Evolutionary conservation across 139 green algal species (phyloP).

Genomic region (Coccomyxa sp.): DNA sequence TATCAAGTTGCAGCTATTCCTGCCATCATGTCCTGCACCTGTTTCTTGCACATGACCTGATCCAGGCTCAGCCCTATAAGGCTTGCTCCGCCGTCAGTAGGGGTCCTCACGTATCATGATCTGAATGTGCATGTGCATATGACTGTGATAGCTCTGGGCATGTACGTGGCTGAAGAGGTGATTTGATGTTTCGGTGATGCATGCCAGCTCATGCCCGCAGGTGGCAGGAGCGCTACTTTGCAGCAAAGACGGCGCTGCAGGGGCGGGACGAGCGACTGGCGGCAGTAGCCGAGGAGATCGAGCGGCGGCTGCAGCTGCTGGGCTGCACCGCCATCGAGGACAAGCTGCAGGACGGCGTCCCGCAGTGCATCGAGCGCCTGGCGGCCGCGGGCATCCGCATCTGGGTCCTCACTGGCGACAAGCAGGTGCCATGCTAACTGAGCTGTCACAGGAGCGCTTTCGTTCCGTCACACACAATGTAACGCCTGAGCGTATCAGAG

Average conservation of each 20-base stretch:
- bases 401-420: conserved; percentile 69
- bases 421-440: conserved; percentile 30
- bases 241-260: conserved; percentile 38
- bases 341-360: conserved; percentile 37
- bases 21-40: not conserved
- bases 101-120: no score
- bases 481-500: not conserved
- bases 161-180: no score
- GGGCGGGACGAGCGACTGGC: conserved; percentile 50
- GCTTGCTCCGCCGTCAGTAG: no score
- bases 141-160: no score
- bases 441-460: not conserved
- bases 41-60: not conserved
- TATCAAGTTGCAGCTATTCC: no score
- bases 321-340: conserved; percentile 78
- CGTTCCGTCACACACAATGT: not conserved
- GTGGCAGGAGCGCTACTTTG: conserved; percentile 35
- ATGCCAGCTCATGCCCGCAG: conserved; percentile 11
- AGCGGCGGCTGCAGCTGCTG: conserved; percentile 58
- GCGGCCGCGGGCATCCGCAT: conserved; percentile 45
- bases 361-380: conserved; percentile 32
- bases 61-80: no score
- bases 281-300: conserved; percentile 50
- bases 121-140: no score
- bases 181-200: no score